phyloP scores from a whole-genome alignment of 148 eudicot genomes.

The Diospyros kaki region DNA sequence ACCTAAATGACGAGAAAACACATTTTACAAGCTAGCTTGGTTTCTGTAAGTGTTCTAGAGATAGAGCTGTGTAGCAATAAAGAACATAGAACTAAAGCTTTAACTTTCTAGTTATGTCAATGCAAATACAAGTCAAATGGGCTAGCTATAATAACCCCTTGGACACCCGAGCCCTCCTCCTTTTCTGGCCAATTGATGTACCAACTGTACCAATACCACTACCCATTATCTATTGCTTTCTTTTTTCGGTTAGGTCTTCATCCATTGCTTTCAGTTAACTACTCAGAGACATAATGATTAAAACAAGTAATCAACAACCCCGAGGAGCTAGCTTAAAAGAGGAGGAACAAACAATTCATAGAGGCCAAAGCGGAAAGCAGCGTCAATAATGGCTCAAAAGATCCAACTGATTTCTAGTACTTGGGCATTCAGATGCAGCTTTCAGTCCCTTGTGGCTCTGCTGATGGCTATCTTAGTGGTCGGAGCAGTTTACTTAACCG shows the following conservation, averaged over 20 bases:
- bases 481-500: not conserved
- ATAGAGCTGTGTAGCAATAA: not conserved
- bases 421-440: not conserved
- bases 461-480: not conserved
- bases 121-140: conserved; percentile 1
- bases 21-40: too few species aligned
- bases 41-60: not conserved
- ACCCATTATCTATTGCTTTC: too few species aligned
- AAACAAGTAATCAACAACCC: not conserved
- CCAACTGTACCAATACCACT: too few species aligned
- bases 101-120: not conserved
- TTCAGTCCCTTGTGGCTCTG: not conserved
- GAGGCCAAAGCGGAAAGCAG: not conserved
- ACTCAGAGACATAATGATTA: too few species aligned
- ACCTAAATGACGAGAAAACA: too few species aligned
- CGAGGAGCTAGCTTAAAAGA: not conserved
- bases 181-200: too few species aligned
- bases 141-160: not conserved
- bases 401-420: conserved; percentile 16
- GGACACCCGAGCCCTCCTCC: too few species aligned
- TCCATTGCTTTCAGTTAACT: too few species aligned
- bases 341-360: not conserved
- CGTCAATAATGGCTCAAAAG: conserved; percentile 23
- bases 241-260: too few species aligned
- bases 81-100: not conserved